These are phyloP conservation scores for Heterobasidion annosum DNA, from an alignment of 1,284 basidiomycete species.

Conservation along the genomic window DNA sequence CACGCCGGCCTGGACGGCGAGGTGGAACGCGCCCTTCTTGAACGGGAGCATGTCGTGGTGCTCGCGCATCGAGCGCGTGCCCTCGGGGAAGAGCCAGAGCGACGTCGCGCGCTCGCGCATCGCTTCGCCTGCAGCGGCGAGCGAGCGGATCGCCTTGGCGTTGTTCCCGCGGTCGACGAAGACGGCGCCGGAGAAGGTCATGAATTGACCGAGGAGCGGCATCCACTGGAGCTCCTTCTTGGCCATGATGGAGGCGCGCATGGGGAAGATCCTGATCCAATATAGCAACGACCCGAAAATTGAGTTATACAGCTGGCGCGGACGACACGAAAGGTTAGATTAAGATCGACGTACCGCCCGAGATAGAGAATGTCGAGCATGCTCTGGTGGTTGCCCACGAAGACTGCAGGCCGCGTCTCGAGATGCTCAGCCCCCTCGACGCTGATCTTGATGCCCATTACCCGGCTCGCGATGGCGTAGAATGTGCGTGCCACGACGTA, in stretches of 20 bases:
- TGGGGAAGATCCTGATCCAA: constrained; percentile 69
- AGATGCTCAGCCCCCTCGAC: constrained; percentile 87
- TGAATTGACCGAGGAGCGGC: constrained; percentile 86
- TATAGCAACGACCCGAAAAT: constrained; percentile 2
- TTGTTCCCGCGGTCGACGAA: constrained; percentile 89
- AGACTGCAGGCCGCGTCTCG: constrained; percentile 55
- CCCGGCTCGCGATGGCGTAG: constrained; percentile 60
- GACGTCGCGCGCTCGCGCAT: constrained; percentile 76
- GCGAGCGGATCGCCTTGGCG: constrained; percentile 66
- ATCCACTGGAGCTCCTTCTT: constrained; percentile 87
- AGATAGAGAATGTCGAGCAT: constrained; percentile 84
- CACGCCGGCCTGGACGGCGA: constrained; percentile 84
- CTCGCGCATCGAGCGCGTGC: constrained; percentile 73
- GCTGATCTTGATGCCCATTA: constrained; percentile 65
- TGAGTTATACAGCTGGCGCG: neutral
- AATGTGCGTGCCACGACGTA: constrained; percentile 82
- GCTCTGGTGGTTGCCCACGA: constrained; percentile 92
- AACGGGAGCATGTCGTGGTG: constrained; percentile 72
- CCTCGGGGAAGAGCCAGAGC: constrained; percentile 90
- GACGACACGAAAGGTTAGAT: neutral
- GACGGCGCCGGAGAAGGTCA: constrained; percentile 87
- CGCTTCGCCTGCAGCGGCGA: constrained; percentile 70
- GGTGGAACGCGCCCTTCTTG: constrained; percentile 98
- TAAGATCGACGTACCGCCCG: constrained; percentile 51
- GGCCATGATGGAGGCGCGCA: constrained; percentile 81